Evolutionary conservation across 768 basidiomycete species (phyloP).

Genomic region (Boletus barrowsii): DNA sequence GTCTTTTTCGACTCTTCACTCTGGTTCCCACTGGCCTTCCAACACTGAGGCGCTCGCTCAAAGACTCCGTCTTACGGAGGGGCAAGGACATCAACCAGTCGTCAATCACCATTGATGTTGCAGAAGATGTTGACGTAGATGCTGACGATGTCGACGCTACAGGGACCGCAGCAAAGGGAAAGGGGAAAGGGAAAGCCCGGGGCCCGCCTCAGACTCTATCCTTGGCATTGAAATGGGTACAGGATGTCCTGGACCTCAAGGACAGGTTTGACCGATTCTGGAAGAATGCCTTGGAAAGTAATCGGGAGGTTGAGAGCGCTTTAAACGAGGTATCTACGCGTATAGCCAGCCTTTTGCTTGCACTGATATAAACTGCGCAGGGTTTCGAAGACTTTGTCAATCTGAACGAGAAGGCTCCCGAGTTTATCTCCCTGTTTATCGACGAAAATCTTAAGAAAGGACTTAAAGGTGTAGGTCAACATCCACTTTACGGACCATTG

Average conservation of each 20-base stretch:
- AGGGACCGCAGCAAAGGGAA: constrained; percentile 40
- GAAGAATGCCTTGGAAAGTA: constrained; percentile 63
- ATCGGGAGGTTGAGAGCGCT: constrained; percentile 75
- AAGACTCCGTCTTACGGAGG: constrained; percentile 65
- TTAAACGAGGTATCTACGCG: constrained; percentile 72
- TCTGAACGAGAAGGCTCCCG: constrained; percentile 79
- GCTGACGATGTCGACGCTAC: constrained; percentile 36
- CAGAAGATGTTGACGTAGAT: constrained; percentile 34
- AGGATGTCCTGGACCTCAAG: constrained; percentile 86
- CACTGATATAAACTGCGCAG: constrained; percentile 39
- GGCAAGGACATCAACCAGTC: constrained; percentile 78
- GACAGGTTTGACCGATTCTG: constrained; percentile 84
- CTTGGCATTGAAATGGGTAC: constrained; percentile 87
- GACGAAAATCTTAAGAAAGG: constrained; percentile 96
- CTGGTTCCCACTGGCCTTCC: constrained; percentile 66
- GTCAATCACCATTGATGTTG: constrained; percentile 42
- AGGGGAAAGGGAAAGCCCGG: constrained; percentile 55
- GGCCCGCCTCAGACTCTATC: constrained; percentile 41
- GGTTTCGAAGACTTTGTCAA: constrained; percentile 94
- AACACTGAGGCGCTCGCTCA: constrained; percentile 62
- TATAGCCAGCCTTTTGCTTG: not conserved
- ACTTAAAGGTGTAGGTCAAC: constrained; percentile 76
- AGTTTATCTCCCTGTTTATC: constrained; percentile 94
- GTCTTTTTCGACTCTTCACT: constrained; percentile 74
- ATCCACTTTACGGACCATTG: not conserved